A percentile compares a stretch with the other conserved stretches of the same genome.
Evolutionary conservation across 1,284 basidiomycete species (phyloP).

Genomic region (Xerocomus nothofagi): DNA sequence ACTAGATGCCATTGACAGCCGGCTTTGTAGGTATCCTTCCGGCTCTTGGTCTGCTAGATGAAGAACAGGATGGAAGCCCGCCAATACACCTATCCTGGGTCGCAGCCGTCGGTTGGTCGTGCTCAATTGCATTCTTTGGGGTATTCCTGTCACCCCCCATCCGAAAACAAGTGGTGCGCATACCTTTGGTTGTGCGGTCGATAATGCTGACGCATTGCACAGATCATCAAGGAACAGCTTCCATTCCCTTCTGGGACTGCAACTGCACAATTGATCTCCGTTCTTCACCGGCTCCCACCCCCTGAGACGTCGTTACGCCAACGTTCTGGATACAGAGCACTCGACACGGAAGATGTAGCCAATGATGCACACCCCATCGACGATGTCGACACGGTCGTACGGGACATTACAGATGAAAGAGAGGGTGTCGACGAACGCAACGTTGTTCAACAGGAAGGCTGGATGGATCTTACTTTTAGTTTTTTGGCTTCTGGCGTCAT

Average conservation of each 20-base stretch:
- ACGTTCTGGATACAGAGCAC: conserved; percentile 54
- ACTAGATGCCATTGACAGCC: conserved; percentile 83
- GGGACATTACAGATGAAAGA: conserved; percentile 7
- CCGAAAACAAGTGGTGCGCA: conserved; percentile 84
- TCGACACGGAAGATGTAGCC: conserved; percentile 38
- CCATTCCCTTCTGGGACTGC: conserved; percentile 96
- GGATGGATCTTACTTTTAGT: conserved; percentile 73
- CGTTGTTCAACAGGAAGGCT: conserved; percentile 59
- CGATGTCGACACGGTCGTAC: not conserved
- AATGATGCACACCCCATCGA: conserved; percentile 5
- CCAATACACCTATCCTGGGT: conserved; percentile 77
- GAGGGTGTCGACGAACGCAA: conserved; percentile 41
- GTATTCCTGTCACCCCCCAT: conserved; percentile 94
- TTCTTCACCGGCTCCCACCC: conserved; percentile 79
- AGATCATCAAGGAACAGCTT: conserved; percentile 93
- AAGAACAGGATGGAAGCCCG: conserved; percentile 72
- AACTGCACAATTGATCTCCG: conserved; percentile 92
- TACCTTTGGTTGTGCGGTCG: not conserved
- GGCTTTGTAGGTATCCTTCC: conserved; percentile 96
- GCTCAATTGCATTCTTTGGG: conserved; percentile 89
- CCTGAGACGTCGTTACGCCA: conserved; percentile 54
- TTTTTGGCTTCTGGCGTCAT: conserved; percentile 70
- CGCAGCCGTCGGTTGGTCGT: conserved; percentile 79
- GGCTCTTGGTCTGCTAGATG: conserved; percentile 77
- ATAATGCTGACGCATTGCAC: conserved; percentile 5